Base-by-base conservation (phyloP, 345 rosid species). In the Raphanus raphanistrum region DNA sequence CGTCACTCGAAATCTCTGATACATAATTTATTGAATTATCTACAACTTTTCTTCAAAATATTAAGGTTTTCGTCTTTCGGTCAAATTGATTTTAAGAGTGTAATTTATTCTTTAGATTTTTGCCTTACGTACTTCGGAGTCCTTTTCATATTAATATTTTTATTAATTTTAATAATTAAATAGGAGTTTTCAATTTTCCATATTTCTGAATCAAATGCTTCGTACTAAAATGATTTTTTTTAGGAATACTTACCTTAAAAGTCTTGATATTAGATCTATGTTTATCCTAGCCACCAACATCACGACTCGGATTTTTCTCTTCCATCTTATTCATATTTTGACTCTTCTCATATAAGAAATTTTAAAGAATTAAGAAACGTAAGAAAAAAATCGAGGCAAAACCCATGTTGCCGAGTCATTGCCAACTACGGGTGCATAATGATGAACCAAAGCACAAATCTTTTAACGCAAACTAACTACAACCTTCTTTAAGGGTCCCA, bases 391-490 rank as follows among this genome's bases (percentile, higher is more conserved):
- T 21, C 12, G 38, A 67, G 70, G 63, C 69, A 67, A 71, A 78
- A 60, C 77, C 68, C 77, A 67, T 73, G 82, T 52, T 73, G 70
- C 66, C 74, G 21, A 73, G 74, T 79, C 82, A 73, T 61, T 33
- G 36, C 69, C 82, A 68, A 79, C 78, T 73, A 61, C 9, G 74
- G 82, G 65, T 79, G 70, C 82, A 73, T 73, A 68, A 73, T 79
- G 70, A 79, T 79, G 66, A 63, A 72, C 43, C 77, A 66, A 65
- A 16, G 77, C 81, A 78, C 73, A 78, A 31, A 65, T 45, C 73
- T 72, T 72, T 58, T 15, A 72, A 25, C 76, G 43, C 72, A 72
- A 78, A 78, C 72, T 71, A 78, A 72, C 73, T 65, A 66, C 45
- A 72, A 78, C 69, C 68, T 66, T 78, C 77, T 59, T 33, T 43